A percentile compares a stretch with the other conserved stretches of the same genome.
Evolutionary conservation across 257 asterid species (phyloP).

Genomic region (Sherardia arvensis): DNA sequence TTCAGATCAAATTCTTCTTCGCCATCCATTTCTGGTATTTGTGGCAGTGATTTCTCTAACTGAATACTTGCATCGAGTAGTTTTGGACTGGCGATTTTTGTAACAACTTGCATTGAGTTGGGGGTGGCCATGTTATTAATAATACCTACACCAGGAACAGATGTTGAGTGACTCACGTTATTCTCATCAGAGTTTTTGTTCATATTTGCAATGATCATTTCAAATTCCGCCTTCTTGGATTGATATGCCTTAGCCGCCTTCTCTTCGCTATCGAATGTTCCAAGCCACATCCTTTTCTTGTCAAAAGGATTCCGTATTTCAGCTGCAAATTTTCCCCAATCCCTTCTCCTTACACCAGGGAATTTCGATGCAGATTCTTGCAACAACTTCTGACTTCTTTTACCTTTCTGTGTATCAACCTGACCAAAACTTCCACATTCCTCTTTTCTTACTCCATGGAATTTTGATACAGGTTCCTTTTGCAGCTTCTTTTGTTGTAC

Average conservation of each 20-base stretch:
- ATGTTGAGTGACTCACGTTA: constrained; percentile 10
- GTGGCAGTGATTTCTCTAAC: neutral
- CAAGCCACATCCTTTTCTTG: constrained; percentile 27
- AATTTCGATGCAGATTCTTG: constrained; percentile 4
- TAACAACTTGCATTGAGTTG: neutral
- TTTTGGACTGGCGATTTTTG: neutral
- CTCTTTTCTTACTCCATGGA: neutral
- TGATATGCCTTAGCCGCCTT: constrained; percentile 27
- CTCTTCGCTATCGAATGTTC: constrained; percentile 25
- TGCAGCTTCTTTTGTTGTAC: neutral
- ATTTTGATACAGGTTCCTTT: neutral
- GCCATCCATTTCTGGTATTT: neutral
- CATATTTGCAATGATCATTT: constrained; percentile 5
- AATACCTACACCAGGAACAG: constrained; percentile 18
- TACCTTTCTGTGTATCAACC: neutral
- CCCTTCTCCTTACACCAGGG: constrained; percentile 30
- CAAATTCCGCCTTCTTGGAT: constrained; percentile 21
- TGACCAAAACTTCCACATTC: neutral
- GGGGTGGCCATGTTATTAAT: neutral
- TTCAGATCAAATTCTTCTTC: constrained; percentile 5
- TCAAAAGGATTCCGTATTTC: constrained; percentile 26
- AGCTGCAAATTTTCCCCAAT: constrained; percentile 35
- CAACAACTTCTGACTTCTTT: constrained; percentile 2
- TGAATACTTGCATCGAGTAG: neutral
- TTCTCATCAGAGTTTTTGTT: constrained; percentile 8